Evolutionary conservation across 2,329 filamentous ascomycete species (phyloP).

Genomic region (Tolypocladium amazonense): DNA sequence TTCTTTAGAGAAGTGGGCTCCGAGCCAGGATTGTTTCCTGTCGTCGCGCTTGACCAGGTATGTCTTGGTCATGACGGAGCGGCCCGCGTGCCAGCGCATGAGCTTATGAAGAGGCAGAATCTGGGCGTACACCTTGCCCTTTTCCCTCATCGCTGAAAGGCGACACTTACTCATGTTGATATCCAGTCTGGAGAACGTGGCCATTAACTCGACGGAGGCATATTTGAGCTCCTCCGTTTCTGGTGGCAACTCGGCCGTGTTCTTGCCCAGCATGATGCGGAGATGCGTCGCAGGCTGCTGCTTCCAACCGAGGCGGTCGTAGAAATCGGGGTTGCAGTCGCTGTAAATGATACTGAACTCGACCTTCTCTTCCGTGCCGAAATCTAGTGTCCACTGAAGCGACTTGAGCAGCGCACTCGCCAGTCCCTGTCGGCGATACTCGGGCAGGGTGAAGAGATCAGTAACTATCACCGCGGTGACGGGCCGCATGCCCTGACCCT

Average conservation of each 20-base stretch:
- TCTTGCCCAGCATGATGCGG: constrained; percentile 16
- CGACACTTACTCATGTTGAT: constrained; percentile 14
- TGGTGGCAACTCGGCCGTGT: constrained; percentile 7
- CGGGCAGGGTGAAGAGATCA: constrained; percentile 23
- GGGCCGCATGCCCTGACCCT: constrained; percentile 10
- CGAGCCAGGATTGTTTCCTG: not conserved
- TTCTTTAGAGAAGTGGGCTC: constrained; percentile 2
- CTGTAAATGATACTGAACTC: constrained; percentile 25
- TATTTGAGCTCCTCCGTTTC: constrained; percentile 8
- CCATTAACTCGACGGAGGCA: not conserved
- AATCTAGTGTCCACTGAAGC: constrained; percentile 23
- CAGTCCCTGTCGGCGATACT: constrained; percentile 22
- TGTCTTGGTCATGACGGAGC: constrained; percentile 14
- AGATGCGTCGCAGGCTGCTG: constrained; percentile 19
- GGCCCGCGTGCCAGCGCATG: constrained; percentile 20
- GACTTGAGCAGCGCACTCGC: constrained; percentile 21
- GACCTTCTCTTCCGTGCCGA: constrained; percentile 7
- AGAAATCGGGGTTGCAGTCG: constrained; percentile 20
- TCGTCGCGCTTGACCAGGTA: constrained; percentile 6
- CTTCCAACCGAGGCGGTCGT: constrained; percentile 22
- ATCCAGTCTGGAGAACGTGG: constrained; percentile 7
- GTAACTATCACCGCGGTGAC: constrained; percentile 20
- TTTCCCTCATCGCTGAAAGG: constrained; percentile 10
- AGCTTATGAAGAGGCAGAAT: constrained; percentile 19
- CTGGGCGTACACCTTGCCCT: constrained; percentile 19